Evolutionary conservation across 202 grass and related monocot species (phyloP).

Genomic region (Eragrostis tef): DNA sequence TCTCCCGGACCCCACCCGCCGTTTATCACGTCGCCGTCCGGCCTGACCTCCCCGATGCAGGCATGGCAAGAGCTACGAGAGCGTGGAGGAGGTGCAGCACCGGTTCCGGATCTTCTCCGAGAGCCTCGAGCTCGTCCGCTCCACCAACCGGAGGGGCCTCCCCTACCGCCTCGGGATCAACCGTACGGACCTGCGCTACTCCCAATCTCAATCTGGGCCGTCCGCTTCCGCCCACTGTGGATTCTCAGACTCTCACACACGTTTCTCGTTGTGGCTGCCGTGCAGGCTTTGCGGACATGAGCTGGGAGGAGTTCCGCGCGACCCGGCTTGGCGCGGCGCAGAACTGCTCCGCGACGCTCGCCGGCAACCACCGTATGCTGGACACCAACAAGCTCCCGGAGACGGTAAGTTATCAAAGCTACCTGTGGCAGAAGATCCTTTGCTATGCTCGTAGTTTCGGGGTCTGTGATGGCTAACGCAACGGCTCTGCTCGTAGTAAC

Average conservation of each 20-base stretch:
- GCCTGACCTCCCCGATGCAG: constrained; percentile 39
- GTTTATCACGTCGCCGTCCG: not conserved
- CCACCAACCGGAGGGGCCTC: constrained; percentile 70
- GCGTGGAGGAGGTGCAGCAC: constrained; percentile 63
- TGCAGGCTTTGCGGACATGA: constrained; percentile 87
- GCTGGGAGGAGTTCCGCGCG: constrained; percentile 92
- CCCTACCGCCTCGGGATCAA: constrained; percentile 88
- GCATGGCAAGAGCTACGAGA: constrained; percentile 79
- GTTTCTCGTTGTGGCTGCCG: constrained; percentile 10
- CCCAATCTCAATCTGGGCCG: constrained; percentile 27
- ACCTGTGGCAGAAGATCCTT: constrained; percentile 1
- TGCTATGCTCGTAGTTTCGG: not conserved
- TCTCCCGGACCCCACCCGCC: not conserved
- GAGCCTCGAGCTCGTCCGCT: constrained; percentile 75
- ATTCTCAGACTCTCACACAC: not conserved
- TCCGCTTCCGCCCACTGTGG: not conserved
- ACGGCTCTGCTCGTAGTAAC: not conserved
- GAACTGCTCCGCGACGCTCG: constrained; percentile 90
- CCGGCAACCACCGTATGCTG: constrained; percentile 78
- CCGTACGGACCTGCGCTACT: constrained; percentile 48
- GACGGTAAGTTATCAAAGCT: constrained; percentile 59
- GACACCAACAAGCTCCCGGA: constrained; percentile 58
- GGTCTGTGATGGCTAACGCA: not conserved
- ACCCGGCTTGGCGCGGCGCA: constrained; percentile 78
- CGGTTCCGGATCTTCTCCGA: constrained; percentile 87